Evolutionary conservation across 164 flowering plant species (phyloP), one percentile per base, ranked within the genome.

Genomic region (Hamamelis virginiana): DNA sequence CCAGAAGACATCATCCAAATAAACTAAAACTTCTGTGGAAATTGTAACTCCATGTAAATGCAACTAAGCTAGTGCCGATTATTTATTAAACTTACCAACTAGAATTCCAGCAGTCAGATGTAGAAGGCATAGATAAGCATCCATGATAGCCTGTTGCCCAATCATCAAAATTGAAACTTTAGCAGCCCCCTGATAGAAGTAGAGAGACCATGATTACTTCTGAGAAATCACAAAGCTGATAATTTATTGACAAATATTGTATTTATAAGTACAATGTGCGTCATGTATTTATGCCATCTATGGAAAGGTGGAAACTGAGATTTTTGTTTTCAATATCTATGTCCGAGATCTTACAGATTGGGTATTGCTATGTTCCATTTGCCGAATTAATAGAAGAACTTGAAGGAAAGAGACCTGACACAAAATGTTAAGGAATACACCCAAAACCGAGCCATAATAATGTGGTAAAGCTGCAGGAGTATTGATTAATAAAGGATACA

Each of bases 141-240:
- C 99, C 91, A 95, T 88, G 62, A 95, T 95, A 47, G 97, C 97
- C 74, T 95, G 99, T 72, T 95, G 99, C 63, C 99, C 99, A 65
- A 95, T 89, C 92, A 87, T 86, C 69, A 86, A 52, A 69, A 95
- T 84, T 48, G 99, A 95, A 73, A 95, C 96, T 83, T 95, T 95
- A 70, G 97, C 97, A 78, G 99, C 96, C 16, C 98, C 99, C 99
- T 95, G 80, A 64, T 12, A 75, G 48, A 64, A 52, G 64, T 45
- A 60, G 45, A 61, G 28, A 69, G 16, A 26, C 46, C 41, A 50
- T 23, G 9, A 61, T 68, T 46, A 56, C 52, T 48, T 51, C 44
- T 27, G 51, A 43, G 45, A 23, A 25, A 47, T 33, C 18, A 59
- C 8, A 46, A 55, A 66, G 0, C 47, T 23, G 45, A 56, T 12